Percentiles rank a stretch among this genome's conserved stretches.
These are phyloP conservation scores for Endocalyx cinctus DNA, from an alignment of 2,329 filamentous ascomycete genomes.

Conservation along the genomic window DNA sequence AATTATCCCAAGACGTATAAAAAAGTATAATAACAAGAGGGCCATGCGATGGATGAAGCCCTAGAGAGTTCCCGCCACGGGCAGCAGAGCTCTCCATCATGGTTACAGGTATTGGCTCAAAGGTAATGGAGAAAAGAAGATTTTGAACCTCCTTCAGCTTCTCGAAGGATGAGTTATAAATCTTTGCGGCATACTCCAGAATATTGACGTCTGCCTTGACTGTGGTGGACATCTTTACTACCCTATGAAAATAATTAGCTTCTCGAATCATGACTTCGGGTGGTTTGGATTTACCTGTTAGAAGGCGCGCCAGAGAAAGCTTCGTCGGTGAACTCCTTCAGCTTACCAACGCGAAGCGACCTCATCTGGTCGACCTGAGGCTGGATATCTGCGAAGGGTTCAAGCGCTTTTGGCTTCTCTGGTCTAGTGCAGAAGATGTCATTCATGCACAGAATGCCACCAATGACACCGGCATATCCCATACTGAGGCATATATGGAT, in stretches of 20 bases:
- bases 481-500: slow-evolving; percentile 5
- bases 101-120: slow-evolving; percentile 13
- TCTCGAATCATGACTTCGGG: no score
- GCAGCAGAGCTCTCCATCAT: slow-evolving; percentile 8
- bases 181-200: slow-evolving; percentile 5
- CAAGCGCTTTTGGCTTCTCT: slow-evolving; percentile 10
- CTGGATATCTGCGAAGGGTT: slow-evolving; percentile 12
- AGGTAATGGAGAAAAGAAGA: slow-evolving; percentile 11
- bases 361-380: slow-evolving; percentile 13
- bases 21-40: slow-evolving; percentile 13
- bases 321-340: slow-evolving; percentile 11
- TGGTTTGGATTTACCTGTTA: slow-evolving; percentile 4
- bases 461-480: slow-evolving; percentile 1
- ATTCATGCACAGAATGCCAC: slow-evolving; percentile 4
- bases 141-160: slow-evolving; percentile 10
- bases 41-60: slow-evolving; percentile 10
- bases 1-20: slow-evolving; percentile 10
- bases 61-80: slow-evolving; percentile 12
- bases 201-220: slow-evolving; percentile 5
- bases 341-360: slow-evolving; percentile 7
- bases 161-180: slow-evolving; percentile 6
- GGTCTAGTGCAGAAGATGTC: slow-evolving; percentile 9
- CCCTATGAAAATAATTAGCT: no score
- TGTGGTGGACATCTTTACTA: slow-evolving; percentile 9
- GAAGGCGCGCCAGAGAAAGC: slow-evolving; percentile 7